A percentile compares a stretch with the other conserved stretches of the same genome.
These are phyloP conservation scores for Butyriboletus loyo DNA, from an alignment of 768 basidiomycete species.

Conservation along the genomic window DNA sequence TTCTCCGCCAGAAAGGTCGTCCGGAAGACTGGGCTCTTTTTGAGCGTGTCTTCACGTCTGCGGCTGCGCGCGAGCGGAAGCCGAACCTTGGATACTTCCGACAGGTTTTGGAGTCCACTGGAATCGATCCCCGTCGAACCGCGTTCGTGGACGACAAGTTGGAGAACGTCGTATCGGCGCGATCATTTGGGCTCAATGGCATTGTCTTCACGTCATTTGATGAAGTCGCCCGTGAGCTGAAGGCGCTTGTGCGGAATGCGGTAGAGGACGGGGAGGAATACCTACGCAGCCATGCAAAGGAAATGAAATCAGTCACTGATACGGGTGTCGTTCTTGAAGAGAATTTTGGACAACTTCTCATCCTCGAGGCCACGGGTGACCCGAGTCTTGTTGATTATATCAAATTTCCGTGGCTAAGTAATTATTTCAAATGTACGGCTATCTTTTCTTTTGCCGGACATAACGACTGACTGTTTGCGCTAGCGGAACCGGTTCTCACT, in stretches of 20 bases:
- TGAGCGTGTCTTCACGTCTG: constrained; percentile 20
- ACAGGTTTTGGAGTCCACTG: constrained; percentile 14
- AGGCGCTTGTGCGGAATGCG: constrained; percentile 13
- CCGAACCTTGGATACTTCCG: constrained; percentile 20
- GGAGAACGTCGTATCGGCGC: constrained; percentile 20
- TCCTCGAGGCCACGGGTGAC: constrained; percentile 17
- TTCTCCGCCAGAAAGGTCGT: constrained; percentile 11
- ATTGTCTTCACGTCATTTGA: constrained; percentile 19
- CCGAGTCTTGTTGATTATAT: constrained; percentile 18
- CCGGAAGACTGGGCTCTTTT: constrained; percentile 18
- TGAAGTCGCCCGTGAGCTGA: constrained; percentile 14
- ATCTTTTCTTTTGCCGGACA: background rate
- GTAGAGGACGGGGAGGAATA: constrained; percentile 16
- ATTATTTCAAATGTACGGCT: constrained; percentile 19
- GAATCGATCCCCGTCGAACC: constrained; percentile 18
- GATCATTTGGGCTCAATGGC: constrained; percentile 19
- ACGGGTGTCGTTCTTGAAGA: constrained; percentile 16
- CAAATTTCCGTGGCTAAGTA: constrained; percentile 16
- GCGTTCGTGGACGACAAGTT: constrained; percentile 24
- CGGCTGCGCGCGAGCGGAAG: constrained; percentile 14
- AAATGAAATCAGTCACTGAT: constrained; percentile 17
- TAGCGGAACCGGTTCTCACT: constrained; percentile 9
- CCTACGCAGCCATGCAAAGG: constrained; percentile 8
- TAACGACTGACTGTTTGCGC: background rate
- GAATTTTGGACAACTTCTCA: constrained; percentile 20